These are phyloP conservation scores for Ciborinia camelliae DNA, from an alignment of 2,329 filamentous ascomycete genomes.

Conservation along the genomic window DNA sequence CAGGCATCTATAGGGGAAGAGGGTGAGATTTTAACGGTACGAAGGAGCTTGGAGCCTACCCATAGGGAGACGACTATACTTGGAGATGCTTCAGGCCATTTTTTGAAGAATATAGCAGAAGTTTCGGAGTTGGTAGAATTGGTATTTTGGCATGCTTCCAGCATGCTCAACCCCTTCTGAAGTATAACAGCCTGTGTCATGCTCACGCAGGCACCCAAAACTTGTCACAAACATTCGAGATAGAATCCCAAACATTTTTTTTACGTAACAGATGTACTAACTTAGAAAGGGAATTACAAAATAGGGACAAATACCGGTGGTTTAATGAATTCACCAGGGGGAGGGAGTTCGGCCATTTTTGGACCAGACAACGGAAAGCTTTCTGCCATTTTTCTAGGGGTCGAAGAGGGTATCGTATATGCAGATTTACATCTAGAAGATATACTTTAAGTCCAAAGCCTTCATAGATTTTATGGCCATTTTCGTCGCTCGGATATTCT, in stretches of 20 bases:
- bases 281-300: constrained; percentile 26
- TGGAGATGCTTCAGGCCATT: constrained; percentile 54
- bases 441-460: constrained; percentile 24
- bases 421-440: constrained; percentile 38
- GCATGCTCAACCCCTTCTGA: constrained; percentile 52
- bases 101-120: constrained; percentile 49
- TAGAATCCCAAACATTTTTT: constrained; percentile 55
- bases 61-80: constrained; percentile 47
- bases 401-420: constrained; percentile 52
- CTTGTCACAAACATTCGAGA: constrained; percentile 54
- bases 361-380: constrained; percentile 47
- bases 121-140: constrained; percentile 47
- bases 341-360: constrained; percentile 52
- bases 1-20: constrained; percentile 50
- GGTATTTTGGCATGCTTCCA: constrained; percentile 52
- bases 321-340: constrained; percentile 45
- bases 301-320: not conserved
- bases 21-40: constrained; percentile 42
- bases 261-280: constrained; percentile 53
- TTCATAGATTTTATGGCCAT: constrained; percentile 30
- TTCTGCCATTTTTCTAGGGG: constrained; percentile 44
- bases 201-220: constrained; percentile 38
- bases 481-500: constrained; percentile 29
- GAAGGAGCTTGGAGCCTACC: constrained; percentile 46
- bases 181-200: constrained; percentile 41